Evolutionary conservation across 768 basidiomycete species (phyloP).

Genomic region (Kockovaella imperatae): DNA sequence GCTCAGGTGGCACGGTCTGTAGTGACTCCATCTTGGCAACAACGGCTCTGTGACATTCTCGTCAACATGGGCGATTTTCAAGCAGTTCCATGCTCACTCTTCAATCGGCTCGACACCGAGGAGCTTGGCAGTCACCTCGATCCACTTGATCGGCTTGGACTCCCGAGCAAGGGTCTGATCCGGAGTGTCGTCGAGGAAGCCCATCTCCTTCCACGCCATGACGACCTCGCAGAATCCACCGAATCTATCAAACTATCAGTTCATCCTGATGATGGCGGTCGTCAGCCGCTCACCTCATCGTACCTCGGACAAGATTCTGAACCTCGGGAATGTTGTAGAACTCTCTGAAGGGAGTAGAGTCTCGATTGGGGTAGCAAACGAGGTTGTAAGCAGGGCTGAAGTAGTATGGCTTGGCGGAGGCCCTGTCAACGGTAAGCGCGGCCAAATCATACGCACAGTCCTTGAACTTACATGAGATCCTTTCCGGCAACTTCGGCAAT

Average conservation of each 20-base stretch:
- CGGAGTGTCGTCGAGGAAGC: conserved; percentile 68
- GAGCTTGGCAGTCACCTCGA: conserved; percentile 68
- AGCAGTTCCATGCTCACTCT: conserved; percentile 48
- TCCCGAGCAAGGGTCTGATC: conserved; percentile 63
- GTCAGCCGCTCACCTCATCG: conserved; percentile 60
- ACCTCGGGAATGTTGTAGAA: conserved; percentile 91
- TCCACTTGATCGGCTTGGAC: conserved; percentile 67
- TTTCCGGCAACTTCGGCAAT: conserved; percentile 61
- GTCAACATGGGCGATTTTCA: background rate
- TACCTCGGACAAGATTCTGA: conserved; percentile 84
- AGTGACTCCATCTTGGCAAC: conserved; percentile 62
- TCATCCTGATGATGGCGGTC: background rate
- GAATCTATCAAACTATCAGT: conserved; percentile 17
- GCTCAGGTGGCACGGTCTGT: conserved; percentile 60
- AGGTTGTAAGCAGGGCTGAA: conserved; percentile 93
- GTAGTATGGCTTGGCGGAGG: conserved; percentile 81
- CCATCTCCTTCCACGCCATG: conserved; percentile 72
- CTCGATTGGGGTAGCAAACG: conserved; percentile 93
- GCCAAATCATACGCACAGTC: background rate
- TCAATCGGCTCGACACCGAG: conserved; percentile 65
- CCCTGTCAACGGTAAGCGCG: conserved; percentile 17
- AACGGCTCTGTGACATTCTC: conserved; percentile 55
- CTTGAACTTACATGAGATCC: conserved; percentile 63
- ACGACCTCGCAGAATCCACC: conserved; percentile 97
- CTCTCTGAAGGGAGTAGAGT: conserved; percentile 82